Percentiles rank a stretch among this genome's conserved stretches.
These are phyloP conservation scores for Blastocystis sp. DNA, from an alignment of 352 stramenopile genomes.

Conservation along the genomic window DNA sequence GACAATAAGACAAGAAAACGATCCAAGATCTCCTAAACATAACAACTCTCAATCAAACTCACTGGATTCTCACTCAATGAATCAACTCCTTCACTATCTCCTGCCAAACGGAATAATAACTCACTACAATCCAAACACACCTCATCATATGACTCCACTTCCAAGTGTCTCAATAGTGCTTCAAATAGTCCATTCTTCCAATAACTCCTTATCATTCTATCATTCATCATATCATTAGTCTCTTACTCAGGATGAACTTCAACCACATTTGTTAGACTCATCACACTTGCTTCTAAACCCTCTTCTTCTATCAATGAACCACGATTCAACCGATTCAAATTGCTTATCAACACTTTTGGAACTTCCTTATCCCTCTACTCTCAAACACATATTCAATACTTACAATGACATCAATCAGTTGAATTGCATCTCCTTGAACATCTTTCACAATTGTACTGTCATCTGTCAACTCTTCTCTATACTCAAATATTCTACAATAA, in stretches of 20 bases:
- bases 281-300: background rate
- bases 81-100: background rate
- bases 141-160: background rate
- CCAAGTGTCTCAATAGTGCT: background rate
- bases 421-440: background rate
- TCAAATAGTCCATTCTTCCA: background rate
- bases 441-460: conserved; percentile 23
- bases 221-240: background rate
- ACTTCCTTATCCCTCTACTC: background rate
- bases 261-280: background rate
- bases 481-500: background rate
- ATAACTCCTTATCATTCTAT: conserved; percentile 6
- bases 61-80: background rate
- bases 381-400: background rate
- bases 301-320: conserved; percentile 17
- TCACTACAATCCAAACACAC: background rate
- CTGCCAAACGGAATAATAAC: background rate
- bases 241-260: background rate
- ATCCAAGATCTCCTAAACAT: background rate
- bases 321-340: background rate
- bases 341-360: conserved; percentile 37
- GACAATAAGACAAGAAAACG: background rate
- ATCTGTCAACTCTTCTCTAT: conserved; percentile 36
- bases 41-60: no score
- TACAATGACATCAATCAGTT: conserved; percentile 4